These are phyloP conservation scores for Silene conica DNA, from an alignment of 148 eudicot species.

Conservation along the genomic window DNA sequence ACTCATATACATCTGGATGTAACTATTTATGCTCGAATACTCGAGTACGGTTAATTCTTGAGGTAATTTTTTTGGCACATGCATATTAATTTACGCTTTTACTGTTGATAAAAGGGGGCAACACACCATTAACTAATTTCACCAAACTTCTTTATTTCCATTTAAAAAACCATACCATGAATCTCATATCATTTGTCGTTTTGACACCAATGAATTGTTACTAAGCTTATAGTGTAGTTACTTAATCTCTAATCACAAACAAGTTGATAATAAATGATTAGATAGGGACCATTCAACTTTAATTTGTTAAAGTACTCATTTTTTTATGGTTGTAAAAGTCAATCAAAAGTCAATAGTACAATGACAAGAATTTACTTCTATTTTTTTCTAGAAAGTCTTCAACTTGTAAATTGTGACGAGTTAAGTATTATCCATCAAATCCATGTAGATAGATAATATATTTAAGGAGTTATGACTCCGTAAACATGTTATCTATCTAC, in stretches of 20 bases:
- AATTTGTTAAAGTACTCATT: background rate
- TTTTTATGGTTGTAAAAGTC: background rate
- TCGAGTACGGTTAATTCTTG: too few species aligned
- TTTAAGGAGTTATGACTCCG: too few species aligned
- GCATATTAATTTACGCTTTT: background rate
- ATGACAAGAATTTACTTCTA: too few species aligned
- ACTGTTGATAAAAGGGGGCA: background rate
- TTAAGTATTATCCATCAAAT: too few species aligned
- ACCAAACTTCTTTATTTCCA: background rate
- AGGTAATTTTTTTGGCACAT: background rate
- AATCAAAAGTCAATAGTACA: too few species aligned
- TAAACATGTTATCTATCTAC: too few species aligned
- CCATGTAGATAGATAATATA: too few species aligned
- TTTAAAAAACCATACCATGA: background rate
- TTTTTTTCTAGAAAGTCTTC: too few species aligned
- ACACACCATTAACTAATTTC: slow-evolving; percentile 11
- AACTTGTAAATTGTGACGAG: too few species aligned
- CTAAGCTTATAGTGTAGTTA: background rate
- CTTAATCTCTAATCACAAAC: background rate
- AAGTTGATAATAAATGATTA: slow-evolving; percentile 10
- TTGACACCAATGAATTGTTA: background rate
- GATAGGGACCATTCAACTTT: background rate
- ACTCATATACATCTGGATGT: too few species aligned
- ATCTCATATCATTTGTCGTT: background rate
- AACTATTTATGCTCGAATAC: too few species aligned